Percentiles rank a stretch among this genome's conserved stretches.
phyloP scores from a whole-genome alignment of 768 basidiomycete species.

The Pisolithus tinctorius region DNA sequence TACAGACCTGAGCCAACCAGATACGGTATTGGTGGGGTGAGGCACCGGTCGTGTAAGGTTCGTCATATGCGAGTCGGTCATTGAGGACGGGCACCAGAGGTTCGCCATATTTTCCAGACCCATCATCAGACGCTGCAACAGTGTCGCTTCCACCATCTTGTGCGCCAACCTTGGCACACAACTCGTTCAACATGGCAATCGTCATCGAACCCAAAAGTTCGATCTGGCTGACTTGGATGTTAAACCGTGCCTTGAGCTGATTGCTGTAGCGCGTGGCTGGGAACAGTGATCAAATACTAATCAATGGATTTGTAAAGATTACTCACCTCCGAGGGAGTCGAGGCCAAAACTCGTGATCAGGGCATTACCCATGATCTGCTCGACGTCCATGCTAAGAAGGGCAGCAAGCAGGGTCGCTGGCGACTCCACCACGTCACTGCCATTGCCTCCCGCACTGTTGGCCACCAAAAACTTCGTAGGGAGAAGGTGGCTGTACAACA shows the following conservation, averaged over 20 bases:
- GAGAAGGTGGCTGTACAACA: constrained; percentile 21
- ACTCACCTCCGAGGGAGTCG: constrained; percentile 19
- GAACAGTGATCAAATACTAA: background rate
- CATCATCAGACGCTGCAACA: constrained; percentile 12
- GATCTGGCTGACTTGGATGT: constrained; percentile 18
- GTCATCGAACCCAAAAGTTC: constrained; percentile 15
- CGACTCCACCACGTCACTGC: constrained; percentile 11
- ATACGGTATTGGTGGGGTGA: constrained; percentile 20
- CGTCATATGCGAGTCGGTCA: constrained; percentile 25
- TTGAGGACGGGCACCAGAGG: constrained; percentile 24
- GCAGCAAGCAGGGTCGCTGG: constrained; percentile 20
- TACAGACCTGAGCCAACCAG: constrained; percentile 26
- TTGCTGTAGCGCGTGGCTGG: constrained; percentile 26
- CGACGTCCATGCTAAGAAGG: constrained; percentile 19
- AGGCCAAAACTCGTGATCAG: constrained; percentile 21
- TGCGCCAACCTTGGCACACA: constrained; percentile 13
- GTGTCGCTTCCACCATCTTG: constrained; percentile 3
- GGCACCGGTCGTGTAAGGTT: constrained; percentile 24
- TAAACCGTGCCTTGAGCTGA: constrained; percentile 21
- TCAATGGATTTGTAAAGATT: background rate
- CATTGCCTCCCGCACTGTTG: constrained; percentile 6
- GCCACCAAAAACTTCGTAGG: constrained; percentile 16
- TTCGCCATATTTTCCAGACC: constrained; percentile 22
- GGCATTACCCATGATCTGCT: constrained; percentile 24
- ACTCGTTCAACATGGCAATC: constrained; percentile 18